Conservation (phyloP, 768 basidiomycete genomes). For the Floccularia luteovirens region DNA sequence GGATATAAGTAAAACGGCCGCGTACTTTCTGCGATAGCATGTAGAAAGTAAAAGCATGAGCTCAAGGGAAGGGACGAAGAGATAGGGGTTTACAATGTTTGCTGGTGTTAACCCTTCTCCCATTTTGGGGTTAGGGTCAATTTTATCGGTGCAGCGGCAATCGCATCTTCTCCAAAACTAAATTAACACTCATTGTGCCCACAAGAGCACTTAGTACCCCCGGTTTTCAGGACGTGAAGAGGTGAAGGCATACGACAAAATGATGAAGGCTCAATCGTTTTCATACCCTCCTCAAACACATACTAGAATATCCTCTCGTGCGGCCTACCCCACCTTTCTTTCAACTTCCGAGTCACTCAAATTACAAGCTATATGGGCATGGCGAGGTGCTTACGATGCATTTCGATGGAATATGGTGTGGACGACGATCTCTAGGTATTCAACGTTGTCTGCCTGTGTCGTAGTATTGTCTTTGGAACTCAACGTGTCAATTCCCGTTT, state of each 20-base stretch:
- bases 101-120: neutral
- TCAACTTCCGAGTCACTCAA: conserved; percentile 50
- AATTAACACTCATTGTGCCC: too few species aligned
- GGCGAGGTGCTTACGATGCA: conserved; percentile 58
- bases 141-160: too few species aligned
- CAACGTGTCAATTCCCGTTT: conserved; percentile 5
- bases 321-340: conserved; percentile 64
- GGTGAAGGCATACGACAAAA: too few species aligned
- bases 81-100: neutral
- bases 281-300: conserved; percentile 23
- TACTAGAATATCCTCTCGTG: conserved; percentile 30
- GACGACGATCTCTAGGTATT: conserved; percentile 53
- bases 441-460: too few species aligned
- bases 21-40: neutral
- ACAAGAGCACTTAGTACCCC: too few species aligned
- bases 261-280: conserved; percentile 17
- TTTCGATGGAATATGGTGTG: conserved; percentile 67
- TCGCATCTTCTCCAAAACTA: too few species aligned
- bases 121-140: conserved; percentile 28
- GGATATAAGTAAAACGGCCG: too few species aligned
- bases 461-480: too few species aligned
- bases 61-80: neutral
- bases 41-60: neutral
- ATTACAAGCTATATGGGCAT: conserved; percentile 54
- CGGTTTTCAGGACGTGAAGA: too few species aligned